Conservation (phyloP, 108 stramenopile genomes). For the Nannochloropsis gaditana region DNA sequence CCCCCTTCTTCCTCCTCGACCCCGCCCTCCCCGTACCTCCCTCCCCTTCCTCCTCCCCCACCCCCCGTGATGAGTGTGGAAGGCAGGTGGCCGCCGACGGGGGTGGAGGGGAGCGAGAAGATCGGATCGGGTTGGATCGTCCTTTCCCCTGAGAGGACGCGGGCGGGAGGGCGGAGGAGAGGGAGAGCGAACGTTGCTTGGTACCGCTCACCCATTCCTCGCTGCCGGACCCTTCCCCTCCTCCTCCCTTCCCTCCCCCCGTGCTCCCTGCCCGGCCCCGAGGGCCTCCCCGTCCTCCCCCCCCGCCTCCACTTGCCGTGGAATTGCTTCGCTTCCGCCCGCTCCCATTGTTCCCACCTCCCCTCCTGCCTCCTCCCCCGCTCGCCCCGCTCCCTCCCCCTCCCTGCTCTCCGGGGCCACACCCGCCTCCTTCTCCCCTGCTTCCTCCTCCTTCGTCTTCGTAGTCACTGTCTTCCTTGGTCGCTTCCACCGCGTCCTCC, state of each 20-base stretch:
- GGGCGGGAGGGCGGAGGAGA: too few relatives aligned
- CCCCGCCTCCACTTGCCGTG: background rate
- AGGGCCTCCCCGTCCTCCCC: background rate
- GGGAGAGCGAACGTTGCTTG: too few relatives aligned
- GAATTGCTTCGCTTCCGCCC: background rate
- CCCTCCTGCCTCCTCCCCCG: background rate
- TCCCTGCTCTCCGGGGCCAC: background rate
- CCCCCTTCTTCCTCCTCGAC: background rate
- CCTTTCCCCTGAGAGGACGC: too few relatives aligned
- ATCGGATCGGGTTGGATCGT: too few relatives aligned
- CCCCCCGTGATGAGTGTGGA: background rate
- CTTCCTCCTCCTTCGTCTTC: background rate
- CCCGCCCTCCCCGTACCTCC: background rate
- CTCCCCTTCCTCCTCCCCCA: background rate
- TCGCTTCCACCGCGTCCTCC: background rate
- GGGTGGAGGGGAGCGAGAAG: too few relatives aligned
- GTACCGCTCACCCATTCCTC: too few relatives aligned
- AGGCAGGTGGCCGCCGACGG: too few relatives aligned
- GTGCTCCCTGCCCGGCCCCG: background rate
- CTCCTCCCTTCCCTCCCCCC: background rate
- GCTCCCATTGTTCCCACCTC: background rate
- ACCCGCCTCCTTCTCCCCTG: background rate
- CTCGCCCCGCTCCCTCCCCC: background rate
- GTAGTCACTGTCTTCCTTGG: background rate
- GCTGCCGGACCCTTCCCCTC: background rate